Evolutionary conservation across 176 grass and related monocot species (phyloP).

Genomic region (Oryza punctata): DNA sequence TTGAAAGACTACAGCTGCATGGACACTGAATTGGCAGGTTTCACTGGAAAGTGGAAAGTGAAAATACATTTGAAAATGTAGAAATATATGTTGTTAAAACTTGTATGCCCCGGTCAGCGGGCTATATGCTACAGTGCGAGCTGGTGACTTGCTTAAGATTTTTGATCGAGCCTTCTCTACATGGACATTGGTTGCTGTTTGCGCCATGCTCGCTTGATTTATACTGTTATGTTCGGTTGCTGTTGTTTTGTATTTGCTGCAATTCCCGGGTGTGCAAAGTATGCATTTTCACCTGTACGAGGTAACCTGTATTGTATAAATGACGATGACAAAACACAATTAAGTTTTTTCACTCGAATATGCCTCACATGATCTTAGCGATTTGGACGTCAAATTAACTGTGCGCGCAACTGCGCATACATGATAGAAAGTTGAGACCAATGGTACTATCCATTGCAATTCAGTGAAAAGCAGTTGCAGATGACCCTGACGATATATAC

Average conservation of each 20-base stretch:
- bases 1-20: neutral
- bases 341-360: neutral
- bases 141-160: neutral
- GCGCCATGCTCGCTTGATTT: neutral
- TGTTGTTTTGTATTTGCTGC: constrained; percentile 3
- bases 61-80: constrained; percentile 7
- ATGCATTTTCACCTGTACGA: neutral
- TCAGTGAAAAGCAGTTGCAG: neutral
- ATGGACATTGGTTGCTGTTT: neutral
- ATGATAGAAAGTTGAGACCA: neutral
- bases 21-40: neutral
- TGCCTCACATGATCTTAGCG: neutral
- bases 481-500: neutral
- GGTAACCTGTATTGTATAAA: neutral
- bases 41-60: neutral
- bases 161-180: neutral
- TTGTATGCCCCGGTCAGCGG: neutral
- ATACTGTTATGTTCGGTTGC: neutral
- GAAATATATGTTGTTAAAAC: no score
- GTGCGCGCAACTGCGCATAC: no score
- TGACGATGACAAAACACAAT: neutral
- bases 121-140: neutral
- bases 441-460: neutral
- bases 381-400: no score
- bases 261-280: neutral